These are phyloP conservation scores for Helotiales sp. DNA, from an alignment of 2,329 filamentous ascomycete genomes.

Conservation along the genomic window DNA sequence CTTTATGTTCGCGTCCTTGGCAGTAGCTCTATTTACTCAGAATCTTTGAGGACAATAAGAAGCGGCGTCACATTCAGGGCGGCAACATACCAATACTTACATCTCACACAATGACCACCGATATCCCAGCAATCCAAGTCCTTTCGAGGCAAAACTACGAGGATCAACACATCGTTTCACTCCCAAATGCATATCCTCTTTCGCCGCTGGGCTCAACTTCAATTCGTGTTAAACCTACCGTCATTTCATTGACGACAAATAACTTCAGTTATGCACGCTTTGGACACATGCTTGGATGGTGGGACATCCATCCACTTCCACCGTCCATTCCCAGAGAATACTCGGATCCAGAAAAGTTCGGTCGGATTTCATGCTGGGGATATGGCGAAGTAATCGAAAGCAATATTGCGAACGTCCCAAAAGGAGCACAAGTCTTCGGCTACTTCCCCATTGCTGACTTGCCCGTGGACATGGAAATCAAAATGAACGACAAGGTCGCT, in stretches of 20 bases:
- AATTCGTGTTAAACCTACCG: slow-evolving; percentile 31
- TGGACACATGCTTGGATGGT: slow-evolving; percentile 36
- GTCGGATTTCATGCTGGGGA: slow-evolving; percentile 40
- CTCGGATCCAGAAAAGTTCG: slow-evolving; percentile 32
- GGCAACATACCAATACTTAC: too few relatives aligned
- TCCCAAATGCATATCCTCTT: slow-evolving; percentile 29
- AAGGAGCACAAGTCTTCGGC: slow-evolving; percentile 32
- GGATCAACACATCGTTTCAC: slow-evolving; percentile 34
- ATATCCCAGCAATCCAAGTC: slow-evolving; percentile 33
- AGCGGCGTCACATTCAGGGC: too few relatives aligned
- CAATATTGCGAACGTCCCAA: slow-evolving; percentile 24
- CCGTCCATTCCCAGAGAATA: slow-evolving; percentile 30
- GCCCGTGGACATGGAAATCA: slow-evolving; percentile 34
- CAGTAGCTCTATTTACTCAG: background rate
- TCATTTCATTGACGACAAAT: slow-evolving; percentile 38
- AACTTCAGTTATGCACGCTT: slow-evolving; percentile 36
- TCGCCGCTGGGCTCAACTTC: slow-evolving; percentile 28
- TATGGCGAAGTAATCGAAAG: slow-evolving; percentile 36
- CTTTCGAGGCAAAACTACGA: slow-evolving; percentile 35
- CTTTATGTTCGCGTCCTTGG: too few relatives aligned
- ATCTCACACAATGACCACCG: background rate
- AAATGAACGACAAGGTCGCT: slow-evolving; percentile 21
- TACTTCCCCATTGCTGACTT: slow-evolving; percentile 39
- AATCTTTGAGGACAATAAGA: too few relatives aligned
- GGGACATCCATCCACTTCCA: slow-evolving; percentile 38